phyloP scores from a whole-genome alignment of 164 flowering plant species.

The Brasenia schreberi region DNA sequence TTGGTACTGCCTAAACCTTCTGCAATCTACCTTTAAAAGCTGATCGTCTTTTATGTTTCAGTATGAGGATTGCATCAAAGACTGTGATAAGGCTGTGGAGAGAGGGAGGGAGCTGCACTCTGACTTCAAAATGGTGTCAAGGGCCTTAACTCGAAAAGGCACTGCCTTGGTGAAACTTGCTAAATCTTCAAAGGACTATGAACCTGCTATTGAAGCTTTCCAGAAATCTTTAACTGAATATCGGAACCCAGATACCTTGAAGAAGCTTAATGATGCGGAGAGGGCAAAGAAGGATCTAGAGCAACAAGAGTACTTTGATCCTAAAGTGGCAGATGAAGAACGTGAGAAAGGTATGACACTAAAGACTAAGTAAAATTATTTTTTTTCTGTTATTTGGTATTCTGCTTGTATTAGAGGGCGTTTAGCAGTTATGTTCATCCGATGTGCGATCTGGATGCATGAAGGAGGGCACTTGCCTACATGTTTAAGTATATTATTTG shows the following conservation, averaged over 20 bases:
- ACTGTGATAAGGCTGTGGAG: slow-evolving; percentile 95
- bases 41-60: slow-evolving; percentile 9
- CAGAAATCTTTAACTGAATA: slow-evolving; percentile 98
- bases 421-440: too few species aligned
- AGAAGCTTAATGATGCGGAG: slow-evolving; percentile 91
- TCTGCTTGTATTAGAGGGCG: too few species aligned
- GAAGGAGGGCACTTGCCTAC: too few species aligned
- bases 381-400: too few species aligned
- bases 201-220: slow-evolving; percentile 82
- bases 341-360: slow-evolving; percentile 76
- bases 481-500: too few species aligned
- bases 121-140: slow-evolving; percentile 90
- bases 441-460: too few species aligned
- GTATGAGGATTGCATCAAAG: slow-evolving; percentile 93
- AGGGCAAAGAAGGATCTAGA: slow-evolving; percentile 88
- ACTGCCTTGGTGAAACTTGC: slow-evolving; percentile 82
- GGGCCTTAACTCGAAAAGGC: slow-evolving; percentile 93
- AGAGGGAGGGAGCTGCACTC: slow-evolving; percentile 89
- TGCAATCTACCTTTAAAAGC: too few species aligned
- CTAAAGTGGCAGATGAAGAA: slow-evolving; percentile 85
- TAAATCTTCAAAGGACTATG: slow-evolving; percentile 78
- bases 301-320: slow-evolving; percentile 88
- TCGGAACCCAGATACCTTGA: slow-evolving; percentile 89
- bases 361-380: too few species aligned
- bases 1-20: too few species aligned